phyloP scores from a whole-genome alignment of 2,329 filamentous ascomycete genomes.

The Amauroascus niger region DNA sequence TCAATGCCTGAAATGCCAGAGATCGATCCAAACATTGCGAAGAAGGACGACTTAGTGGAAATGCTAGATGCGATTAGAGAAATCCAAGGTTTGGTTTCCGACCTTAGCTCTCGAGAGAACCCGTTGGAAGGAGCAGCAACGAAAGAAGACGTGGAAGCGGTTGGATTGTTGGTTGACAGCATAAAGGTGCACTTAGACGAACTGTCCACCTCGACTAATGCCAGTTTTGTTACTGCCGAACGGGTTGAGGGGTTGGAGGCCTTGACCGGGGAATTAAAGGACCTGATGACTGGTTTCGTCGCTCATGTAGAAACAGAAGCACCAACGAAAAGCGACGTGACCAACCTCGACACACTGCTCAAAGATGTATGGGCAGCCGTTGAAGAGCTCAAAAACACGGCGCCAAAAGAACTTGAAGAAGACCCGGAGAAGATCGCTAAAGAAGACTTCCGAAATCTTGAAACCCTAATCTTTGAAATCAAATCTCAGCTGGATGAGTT shows the following conservation, averaged over 20 bases:
- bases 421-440: constrained; percentile 61
- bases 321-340: constrained; percentile 69
- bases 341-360: constrained; percentile 62
- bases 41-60: constrained; percentile 41
- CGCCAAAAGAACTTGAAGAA: constrained; percentile 39
- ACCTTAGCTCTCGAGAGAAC: constrained; percentile 33
- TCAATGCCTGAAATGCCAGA: constrained; percentile 41
- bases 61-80: constrained; percentile 38
- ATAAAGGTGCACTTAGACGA: constrained; percentile 84
- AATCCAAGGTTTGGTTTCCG: constrained; percentile 52
- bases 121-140: constrained; percentile 46
- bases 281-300: constrained; percentile 57
- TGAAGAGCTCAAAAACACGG: constrained; percentile 54
- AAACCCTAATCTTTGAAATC: constrained; percentile 72
- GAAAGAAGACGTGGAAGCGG: constrained; percentile 79
- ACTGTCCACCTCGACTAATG: constrained; percentile 54
- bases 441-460: constrained; percentile 70
- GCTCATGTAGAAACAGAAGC: constrained; percentile 57
- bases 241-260: constrained; percentile 55
- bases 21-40: constrained; percentile 33
- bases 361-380: constrained; percentile 65
- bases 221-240: constrained; percentile 56
- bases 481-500: constrained; percentile 69
- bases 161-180: constrained; percentile 82
- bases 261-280: constrained; percentile 64